Conservation (phyloP, 2,329 filamentous ascomycete species). For the Tolypocladium album region DNA sequence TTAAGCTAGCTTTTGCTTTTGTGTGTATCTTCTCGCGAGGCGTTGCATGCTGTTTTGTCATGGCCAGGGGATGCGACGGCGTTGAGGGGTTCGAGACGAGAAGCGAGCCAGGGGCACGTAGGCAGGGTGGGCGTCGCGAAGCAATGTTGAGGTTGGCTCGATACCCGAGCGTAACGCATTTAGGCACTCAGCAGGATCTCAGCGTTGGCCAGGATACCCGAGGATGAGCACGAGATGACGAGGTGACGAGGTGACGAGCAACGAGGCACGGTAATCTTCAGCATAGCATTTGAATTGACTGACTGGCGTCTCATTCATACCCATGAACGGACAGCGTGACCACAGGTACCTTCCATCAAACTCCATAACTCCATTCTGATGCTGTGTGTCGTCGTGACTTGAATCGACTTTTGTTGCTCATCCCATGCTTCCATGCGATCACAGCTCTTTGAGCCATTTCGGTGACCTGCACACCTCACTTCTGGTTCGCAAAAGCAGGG, state of each 20-base stretch:
- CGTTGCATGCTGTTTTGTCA: not conserved
- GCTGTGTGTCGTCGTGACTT: not conserved
- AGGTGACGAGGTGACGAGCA: not conserved
- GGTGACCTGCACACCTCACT: conserved; percentile 3
- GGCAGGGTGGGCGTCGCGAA: not conserved
- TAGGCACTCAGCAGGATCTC: not conserved
- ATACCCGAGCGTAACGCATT: not conserved
- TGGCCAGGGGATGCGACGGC: not conserved
- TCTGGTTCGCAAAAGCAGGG: conserved; percentile 49
- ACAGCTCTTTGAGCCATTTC: not conserved
- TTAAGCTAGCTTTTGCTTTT: not conserved
- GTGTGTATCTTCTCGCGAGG: not conserved
- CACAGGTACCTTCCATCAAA: not conserved
- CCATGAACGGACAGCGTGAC: not conserved
- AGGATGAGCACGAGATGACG: not conserved
- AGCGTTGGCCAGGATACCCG: not conserved
- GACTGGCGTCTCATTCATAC: not conserved
- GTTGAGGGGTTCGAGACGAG: not conserved
- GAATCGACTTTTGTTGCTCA: not conserved
- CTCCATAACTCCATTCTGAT: not conserved
- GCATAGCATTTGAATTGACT: not conserved
- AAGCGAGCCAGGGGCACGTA: not conserved
- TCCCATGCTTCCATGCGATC: not conserved
- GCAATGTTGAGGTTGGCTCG: not conserved
- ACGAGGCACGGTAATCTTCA: not conserved